A percentile compares a stretch with the other conserved stretches of the same genome.
Conservation (phyloP, 2,329 filamentous ascomycete species). For the Cladosporium colombiae region DNA sequence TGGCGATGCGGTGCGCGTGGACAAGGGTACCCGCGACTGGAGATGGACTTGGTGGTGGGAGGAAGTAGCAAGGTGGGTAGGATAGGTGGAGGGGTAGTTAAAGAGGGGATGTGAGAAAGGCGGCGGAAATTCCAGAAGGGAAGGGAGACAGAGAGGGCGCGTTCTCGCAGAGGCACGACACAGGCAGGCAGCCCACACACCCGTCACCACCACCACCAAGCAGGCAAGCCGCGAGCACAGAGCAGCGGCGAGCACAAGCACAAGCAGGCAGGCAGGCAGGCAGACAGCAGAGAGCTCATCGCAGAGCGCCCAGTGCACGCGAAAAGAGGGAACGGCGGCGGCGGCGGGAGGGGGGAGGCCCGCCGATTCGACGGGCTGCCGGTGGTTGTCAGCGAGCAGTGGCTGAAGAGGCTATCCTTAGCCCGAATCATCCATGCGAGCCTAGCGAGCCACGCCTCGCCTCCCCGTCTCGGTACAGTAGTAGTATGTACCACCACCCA, state of each 20-base stretch:
- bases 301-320: conserved; percentile 7
- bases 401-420: conserved; percentile 9
- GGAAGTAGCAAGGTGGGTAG: background rate
- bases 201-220: background rate
- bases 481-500: background rate
- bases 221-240: background rate
- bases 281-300: conserved; percentile 1
- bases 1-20: conserved; percentile 3
- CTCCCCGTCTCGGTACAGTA: background rate
- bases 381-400: background rate
- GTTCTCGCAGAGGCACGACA: background rate
- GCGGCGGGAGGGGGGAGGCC: conserved; percentile 9
- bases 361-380: background rate
- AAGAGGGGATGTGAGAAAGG: conserved; percentile 14
- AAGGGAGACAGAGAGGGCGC: conserved; percentile 6
- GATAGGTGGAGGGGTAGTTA: conserved; percentile 15
- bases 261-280: background rate
- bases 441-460: background rate
- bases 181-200: background rate
- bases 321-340: conserved; percentile 1
- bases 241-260: background rate
- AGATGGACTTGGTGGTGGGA: background rate
- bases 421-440: background rate
- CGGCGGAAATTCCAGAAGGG: conserved; percentile 18
- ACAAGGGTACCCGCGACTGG: conserved; percentile 12